Evolutionary conservation across 1,284 basidiomycete genomes (phyloP).

Genomic region (Boletus calvinii): DNA sequence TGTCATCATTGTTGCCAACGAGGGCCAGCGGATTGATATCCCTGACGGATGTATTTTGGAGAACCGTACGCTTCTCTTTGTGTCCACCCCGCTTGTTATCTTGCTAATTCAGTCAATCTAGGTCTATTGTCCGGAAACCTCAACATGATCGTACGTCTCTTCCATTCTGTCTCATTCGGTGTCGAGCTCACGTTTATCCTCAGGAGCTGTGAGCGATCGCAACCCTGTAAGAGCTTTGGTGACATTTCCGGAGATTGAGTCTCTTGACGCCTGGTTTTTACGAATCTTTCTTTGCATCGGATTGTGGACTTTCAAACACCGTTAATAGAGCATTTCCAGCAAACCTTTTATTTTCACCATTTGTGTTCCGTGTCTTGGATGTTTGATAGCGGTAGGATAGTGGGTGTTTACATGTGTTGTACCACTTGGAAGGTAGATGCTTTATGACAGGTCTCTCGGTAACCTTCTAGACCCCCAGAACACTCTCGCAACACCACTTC

Average conservation of each 20-base stretch:
- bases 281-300: conserved; percentile 13
- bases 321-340: conserved; percentile 19
- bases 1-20: conserved; percentile 87
- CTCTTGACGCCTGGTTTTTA: conserved; percentile 7
- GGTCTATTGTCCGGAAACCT: conserved; percentile 64
- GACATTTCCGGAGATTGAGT: conserved; percentile 5
- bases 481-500: too few relatives aligned
- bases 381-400: conserved; percentile 9
- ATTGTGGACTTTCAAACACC: conserved; percentile 18
- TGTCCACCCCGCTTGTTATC: background rate
- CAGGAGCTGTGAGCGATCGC: conserved; percentile 32
- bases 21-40: conserved; percentile 93
- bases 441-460: background rate
- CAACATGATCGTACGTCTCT: conserved; percentile 61
- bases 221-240: background rate
- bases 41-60: conserved; percentile 95
- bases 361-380: conserved; percentile 3
- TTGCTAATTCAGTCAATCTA: conserved; percentile 23
- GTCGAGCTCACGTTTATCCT: conserved; percentile 2
- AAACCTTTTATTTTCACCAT: background rate
- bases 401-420: conserved; percentile 1
- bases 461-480: too few relatives aligned
- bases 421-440: background rate
- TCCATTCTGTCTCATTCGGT: background rate
- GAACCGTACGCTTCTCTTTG: conserved; percentile 60